These are phyloP conservation scores for Haplosporangium sp. DNA, from an alignment of 371 early-diverging fungal genomes.

Conservation along the genomic window DNA sequence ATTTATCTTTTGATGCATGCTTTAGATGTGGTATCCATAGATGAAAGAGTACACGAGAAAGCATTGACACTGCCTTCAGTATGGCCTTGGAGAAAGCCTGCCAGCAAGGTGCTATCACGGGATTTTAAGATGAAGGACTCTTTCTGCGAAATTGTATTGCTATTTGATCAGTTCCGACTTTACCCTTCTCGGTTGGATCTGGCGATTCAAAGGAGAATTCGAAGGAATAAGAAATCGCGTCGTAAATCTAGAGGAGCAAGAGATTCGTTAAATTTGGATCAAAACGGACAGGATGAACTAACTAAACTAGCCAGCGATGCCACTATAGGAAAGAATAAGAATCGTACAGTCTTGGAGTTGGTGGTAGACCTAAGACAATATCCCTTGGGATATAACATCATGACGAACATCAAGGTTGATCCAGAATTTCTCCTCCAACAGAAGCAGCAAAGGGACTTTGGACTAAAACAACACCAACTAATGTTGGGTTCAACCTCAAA, in stretches of 20 bases:
- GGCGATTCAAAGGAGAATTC: conserved; percentile 21
- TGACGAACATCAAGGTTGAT: conserved; percentile 52
- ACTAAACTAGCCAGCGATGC: conserved; percentile 13
- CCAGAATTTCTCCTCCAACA: conserved; percentile 53
- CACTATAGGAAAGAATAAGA: conserved; percentile 13
- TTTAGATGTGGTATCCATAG: conserved; percentile 4
- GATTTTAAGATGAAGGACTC: conserved; percentile 49
- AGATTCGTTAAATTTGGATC: conserved; percentile 18
- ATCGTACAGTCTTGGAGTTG: conserved; percentile 45
- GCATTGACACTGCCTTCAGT: conserved; percentile 14
- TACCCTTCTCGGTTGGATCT: conserved; percentile 33
- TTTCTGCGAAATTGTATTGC: conserved; percentile 28
- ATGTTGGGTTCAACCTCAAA: conserved; percentile 17
- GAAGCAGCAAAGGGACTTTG: conserved; percentile 40
- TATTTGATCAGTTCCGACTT: conserved; percentile 49
- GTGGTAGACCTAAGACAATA: conserved; percentile 60
- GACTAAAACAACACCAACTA: conserved; percentile 11
- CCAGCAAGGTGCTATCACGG: conserved; percentile 30
- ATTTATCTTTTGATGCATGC: neutral
- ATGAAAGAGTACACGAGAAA: conserved; percentile 2
- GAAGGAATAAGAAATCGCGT: conserved; percentile 17
- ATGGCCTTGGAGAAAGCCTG: conserved; percentile 35
- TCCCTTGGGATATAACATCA: conserved; percentile 58
- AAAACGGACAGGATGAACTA: conserved; percentile 2
- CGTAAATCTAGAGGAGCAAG: conserved; percentile 32